phyloP scores from a whole-genome alignment of 306 rosid genomes.

The Argentina anserina region DNA sequence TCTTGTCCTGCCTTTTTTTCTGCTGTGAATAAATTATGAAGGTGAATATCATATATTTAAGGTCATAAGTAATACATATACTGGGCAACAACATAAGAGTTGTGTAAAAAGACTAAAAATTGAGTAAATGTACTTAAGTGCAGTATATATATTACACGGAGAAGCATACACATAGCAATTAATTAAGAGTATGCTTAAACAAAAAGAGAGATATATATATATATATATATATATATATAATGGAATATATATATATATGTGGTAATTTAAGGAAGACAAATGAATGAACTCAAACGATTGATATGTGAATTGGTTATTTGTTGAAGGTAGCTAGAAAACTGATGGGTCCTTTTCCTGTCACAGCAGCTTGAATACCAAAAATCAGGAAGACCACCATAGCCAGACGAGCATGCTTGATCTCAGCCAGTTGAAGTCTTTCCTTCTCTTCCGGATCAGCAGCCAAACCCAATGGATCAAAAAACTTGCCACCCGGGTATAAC shows the following conservation, averaged over 20 bases:
- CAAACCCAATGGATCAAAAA: slow-evolving; percentile 71
- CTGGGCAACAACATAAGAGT: too few species aligned
- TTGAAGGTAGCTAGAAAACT: slow-evolving; percentile 64
- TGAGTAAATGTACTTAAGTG: not conserved
- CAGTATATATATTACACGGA: not conserved
- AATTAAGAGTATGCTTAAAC: not conserved
- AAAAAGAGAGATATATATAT: not conserved
- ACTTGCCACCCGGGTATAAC: slow-evolving; percentile 73
- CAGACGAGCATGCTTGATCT: slow-evolving; percentile 70
- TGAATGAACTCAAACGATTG: slow-evolving; percentile 7
- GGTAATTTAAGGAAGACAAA: not conserved
- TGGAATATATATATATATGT: not conserved
- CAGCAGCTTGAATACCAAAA: slow-evolving; percentile 75
- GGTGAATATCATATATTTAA: not conserved
- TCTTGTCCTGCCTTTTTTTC: not conserved
- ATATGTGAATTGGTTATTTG: slow-evolving; percentile 30
- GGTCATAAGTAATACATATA: not conserved
- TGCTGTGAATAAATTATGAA: not conserved
- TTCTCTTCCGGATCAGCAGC: slow-evolving; percentile 56
- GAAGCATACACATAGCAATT: not conserved
- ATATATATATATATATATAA: not conserved
- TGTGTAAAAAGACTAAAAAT: too few species aligned
- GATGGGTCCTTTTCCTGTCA: slow-evolving; percentile 74
- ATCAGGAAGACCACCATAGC: slow-evolving; percentile 78
- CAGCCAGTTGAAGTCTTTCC: slow-evolving; percentile 72